Evolutionary conservation across 1,139 yeast genomes (phyloP), one percentile per base, ranked within the genome.

Genomic region (Nakaseomyces nivariensis): DNA sequence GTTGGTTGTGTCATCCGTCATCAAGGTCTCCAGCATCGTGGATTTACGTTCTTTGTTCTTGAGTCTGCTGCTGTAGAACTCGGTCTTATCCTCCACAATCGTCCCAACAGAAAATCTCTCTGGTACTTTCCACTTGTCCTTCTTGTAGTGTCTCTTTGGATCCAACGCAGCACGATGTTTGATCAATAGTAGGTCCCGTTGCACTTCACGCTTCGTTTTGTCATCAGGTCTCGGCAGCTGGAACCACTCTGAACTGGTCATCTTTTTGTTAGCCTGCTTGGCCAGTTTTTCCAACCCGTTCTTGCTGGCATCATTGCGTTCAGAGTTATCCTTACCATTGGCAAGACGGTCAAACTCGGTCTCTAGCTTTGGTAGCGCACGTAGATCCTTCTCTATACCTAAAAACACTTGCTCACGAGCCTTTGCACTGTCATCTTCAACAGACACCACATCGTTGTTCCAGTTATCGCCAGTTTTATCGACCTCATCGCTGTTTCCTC

Each of bases 141-240:
- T 87, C 69, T 86, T 88, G 69, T 92, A 92, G 69, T 89, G 96
- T 61, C 97, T 79, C 68, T 92, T 92, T 4, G 97, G 97, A 64
- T 92, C 98, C 56, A 92, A 75, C 22, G 92, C 96, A 54, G 85
- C 82, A 68, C 98, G 81, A 72, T 90, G 87, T 62, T 87, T 83
- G 51, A 92, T 74, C 33, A 92, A 71, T 63, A 81, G 74, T 59
- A 94, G 67, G 66, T 92, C 97, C 52, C 96, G 75, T 61, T 84
- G 85, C 33, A 86, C 65, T 45, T 76, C 77, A 26, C 60, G 52
- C 7, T 56, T 53, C 1, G 84, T 79, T 0, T 95, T 86, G 56
- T 89, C 68, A 58, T 87, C 96, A 1, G 86, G 82, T 56, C 81
- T 82, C 44, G 87, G 86, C 78, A 92, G 76, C 53, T 82, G 75